Evolutionary conservation across 768 basidiomycete genomes (phyloP), one percentile per base, ranked within the genome.

Genomic region (Termitomyces bulborhizus): DNA sequence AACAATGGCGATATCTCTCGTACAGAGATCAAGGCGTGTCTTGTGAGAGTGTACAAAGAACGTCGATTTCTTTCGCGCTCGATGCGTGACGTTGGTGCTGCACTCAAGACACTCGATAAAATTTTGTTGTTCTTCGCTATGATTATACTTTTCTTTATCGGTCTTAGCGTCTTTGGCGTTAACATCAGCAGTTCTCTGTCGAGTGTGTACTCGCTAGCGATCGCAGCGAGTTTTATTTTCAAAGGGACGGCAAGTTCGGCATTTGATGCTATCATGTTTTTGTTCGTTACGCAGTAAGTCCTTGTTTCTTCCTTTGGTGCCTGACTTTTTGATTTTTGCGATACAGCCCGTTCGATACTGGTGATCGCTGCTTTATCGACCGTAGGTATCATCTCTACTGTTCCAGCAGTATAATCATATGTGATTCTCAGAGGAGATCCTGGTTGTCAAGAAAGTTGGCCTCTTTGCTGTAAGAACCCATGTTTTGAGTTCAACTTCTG

Each of bases 161-260:
- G 84, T 54, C 70, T 90, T 56, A 85, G 84, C 57, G 73, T 91
- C 29, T 90, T 90, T 65, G 80, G 83, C 2, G 81, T 91, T 39
- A 68, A 84, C 41, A 72, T 90, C 36, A 79, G 78, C n/a, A 72
- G 76, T 54, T 84, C 83, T 29, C 62, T 90, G 68, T 83, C 86
- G 39, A 87, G 86, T 66, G 72, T 89, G 58, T 91, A 90, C 66
- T 78, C 88, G 16, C 64, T 90, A 61, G 81, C 74, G 12, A 80
- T 92, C 56, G 90, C 85, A 5, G 82, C 81, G 9, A 89, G 87
- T 65, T 92, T 92, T 63, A 77, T 92, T 60, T 92, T 92, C 76
- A 90, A 88, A 72, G 80, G 75, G 59, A 69, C 88, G 4, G 85
- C 88, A 21, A 82, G 84, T 57, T 77, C 71, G 52, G 84, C 84